Conservation (phyloP, 2,329 filamentous ascomycete species). For the Pyrenophora tritici-repentis region DNA sequence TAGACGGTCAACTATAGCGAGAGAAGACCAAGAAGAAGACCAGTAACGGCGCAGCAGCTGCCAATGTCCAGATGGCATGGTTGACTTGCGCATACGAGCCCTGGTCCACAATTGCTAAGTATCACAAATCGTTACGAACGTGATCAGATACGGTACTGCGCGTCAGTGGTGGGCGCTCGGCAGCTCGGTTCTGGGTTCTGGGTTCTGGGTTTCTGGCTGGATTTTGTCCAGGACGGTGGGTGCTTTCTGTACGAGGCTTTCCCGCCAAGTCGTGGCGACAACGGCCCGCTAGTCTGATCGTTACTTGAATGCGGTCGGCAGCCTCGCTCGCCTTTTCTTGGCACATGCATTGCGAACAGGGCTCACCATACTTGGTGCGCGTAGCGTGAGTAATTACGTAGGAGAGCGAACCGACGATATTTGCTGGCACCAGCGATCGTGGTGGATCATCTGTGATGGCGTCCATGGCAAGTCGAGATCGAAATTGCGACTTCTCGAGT, state of each 20-base stretch:
- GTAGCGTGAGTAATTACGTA: slow-evolving; percentile 6
- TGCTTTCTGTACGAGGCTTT: slow-evolving; percentile 23
- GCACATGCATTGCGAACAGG: slow-evolving; percentile 11
- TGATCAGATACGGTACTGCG: slow-evolving; percentile 10
- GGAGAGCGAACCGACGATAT: neutral
- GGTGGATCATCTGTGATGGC: no score
- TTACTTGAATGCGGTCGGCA: slow-evolving; percentile 15
- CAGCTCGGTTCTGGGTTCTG: neutral
- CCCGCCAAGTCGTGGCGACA: slow-evolving; percentile 26
- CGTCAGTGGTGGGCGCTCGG: slow-evolving; percentile 12
- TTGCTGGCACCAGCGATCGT: no score
- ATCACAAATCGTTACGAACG: slow-evolving; percentile 8
- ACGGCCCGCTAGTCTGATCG: slow-evolving; percentile 32
- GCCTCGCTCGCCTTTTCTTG: slow-evolving; percentile 17
- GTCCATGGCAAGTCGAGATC: no score
- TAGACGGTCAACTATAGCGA: slow-evolving; percentile 11
- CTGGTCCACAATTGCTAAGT: slow-evolving; percentile 7
- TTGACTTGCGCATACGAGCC: slow-evolving; percentile 9
- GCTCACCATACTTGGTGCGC: slow-evolving; percentile 5
- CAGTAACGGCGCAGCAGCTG: slow-evolving; percentile 1
- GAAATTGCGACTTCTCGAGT: neutral
- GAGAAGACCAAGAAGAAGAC: neutral
- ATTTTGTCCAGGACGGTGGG: slow-evolving; percentile 8
- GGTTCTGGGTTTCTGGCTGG: slow-evolving; percentile 8
- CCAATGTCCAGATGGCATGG: slow-evolving; percentile 18